Conservation (phyloP, 1,284 basidiomycete species). For the Ustilago lituana region DNA sequence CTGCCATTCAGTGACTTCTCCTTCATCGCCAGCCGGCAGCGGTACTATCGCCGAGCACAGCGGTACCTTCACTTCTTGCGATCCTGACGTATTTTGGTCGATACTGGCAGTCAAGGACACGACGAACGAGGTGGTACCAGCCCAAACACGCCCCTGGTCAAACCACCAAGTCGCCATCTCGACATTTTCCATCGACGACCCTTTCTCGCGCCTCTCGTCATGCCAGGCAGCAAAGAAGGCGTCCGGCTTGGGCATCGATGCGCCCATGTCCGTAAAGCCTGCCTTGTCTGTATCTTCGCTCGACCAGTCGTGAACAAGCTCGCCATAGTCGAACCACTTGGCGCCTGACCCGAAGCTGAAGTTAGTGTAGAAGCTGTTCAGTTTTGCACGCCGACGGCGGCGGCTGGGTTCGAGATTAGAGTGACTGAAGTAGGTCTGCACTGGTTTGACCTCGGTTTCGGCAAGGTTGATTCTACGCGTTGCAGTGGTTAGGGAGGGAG, state of each 20-base stretch:
- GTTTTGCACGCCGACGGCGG: conserved; percentile 1
- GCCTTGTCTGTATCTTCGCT: not conserved
- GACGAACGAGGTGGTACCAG: conserved; percentile 15
- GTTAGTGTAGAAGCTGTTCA: conserved; percentile 41
- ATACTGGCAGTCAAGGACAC: not conserved
- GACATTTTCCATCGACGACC: not conserved
- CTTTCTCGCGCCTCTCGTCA: not conserved
- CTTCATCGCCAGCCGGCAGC: too few species aligned
- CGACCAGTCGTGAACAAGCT: conserved; percentile 27
- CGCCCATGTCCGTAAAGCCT: conserved; percentile 48
- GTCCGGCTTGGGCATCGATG: conserved; percentile 45
- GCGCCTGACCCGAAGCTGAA: conserved; percentile 54
- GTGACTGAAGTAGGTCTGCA: conserved; percentile 21
- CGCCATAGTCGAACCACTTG: conserved; percentile 47
- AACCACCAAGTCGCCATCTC: conserved; percentile 3
- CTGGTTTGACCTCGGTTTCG: conserved; percentile 5
- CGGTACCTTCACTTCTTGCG: not conserved
- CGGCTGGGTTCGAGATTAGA: conserved; percentile 4
- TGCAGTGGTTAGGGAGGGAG: not conserved
- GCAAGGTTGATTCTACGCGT: conserved; percentile 1
- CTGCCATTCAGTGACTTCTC: not conserved
- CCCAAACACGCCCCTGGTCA: conserved; percentile 20
- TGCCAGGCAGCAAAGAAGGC: conserved; percentile 18
- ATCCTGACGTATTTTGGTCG: not conserved
- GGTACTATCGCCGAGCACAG: conserved; percentile 20